Conservation (phyloP, 2,329 filamentous ascomycete species). For the Claviceps humidiphila region DNA sequence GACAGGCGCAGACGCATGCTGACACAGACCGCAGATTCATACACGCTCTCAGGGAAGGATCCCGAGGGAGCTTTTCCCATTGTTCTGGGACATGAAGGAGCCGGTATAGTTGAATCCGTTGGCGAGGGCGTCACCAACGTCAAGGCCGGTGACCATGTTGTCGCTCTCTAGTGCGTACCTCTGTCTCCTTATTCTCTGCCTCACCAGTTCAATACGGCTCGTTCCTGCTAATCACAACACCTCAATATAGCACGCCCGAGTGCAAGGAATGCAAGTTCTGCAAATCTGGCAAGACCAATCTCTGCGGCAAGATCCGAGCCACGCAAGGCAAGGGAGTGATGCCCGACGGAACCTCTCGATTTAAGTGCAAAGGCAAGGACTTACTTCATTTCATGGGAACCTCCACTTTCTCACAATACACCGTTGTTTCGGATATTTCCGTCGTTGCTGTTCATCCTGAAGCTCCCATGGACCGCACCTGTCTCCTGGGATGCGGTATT, state of each 20-base stretch:
- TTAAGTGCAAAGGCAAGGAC: slow-evolving; percentile 89
- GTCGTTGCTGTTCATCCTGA: slow-evolving; percentile 85
- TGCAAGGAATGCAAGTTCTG: slow-evolving; percentile 99
- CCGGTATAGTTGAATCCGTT: slow-evolving; percentile 83
- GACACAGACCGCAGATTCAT: slow-evolving; percentile 51
- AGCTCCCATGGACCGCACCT: slow-evolving; percentile 91
- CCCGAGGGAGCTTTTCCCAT: slow-evolving; percentile 90
- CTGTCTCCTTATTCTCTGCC: neutral
- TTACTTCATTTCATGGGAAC: slow-evolving; percentile 98
- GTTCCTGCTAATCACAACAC: neutral
- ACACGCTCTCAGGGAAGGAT: slow-evolving; percentile 91
- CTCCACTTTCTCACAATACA: slow-evolving; percentile 97
- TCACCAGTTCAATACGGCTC: neutral
- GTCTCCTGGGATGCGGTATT: slow-evolving; percentile 93
- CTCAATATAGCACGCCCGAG: slow-evolving; percentile 64
- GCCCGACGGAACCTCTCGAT: slow-evolving; percentile 91
- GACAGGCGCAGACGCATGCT: slow-evolving; percentile 1
- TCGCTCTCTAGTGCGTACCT: slow-evolving; percentile 63
- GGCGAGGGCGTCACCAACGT: slow-evolving; percentile 92
- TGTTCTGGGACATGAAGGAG: slow-evolving; percentile 80
- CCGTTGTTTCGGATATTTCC: slow-evolving; percentile 95
- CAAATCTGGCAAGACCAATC: slow-evolving; percentile 98
- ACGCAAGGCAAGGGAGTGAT: slow-evolving; percentile 94
- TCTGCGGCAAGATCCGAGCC: slow-evolving; percentile 95
- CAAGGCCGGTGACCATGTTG: slow-evolving; percentile 83